Evolutionary conservation across 805 yeast genomes (phyloP).

Genomic region (Candida ponderosae): DNA sequence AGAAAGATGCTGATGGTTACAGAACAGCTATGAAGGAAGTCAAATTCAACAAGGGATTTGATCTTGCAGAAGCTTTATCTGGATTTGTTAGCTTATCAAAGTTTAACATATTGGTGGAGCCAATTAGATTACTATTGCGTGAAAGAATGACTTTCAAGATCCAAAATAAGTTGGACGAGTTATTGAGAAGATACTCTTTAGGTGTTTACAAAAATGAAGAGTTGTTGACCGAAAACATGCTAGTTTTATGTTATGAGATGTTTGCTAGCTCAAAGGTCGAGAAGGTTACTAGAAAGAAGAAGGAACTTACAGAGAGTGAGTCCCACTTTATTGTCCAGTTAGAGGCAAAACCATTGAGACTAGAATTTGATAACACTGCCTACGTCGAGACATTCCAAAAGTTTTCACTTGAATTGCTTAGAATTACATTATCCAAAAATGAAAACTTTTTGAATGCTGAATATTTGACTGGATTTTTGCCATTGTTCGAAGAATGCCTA

Average conservation of each 20-base stretch:
- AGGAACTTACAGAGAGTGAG: slow-evolving; percentile 32
- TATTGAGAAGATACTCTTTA: slow-evolving; percentile 65
- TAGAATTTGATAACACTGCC: slow-evolving; percentile 46
- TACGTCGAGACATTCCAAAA: slow-evolving; percentile 60
- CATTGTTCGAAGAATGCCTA: slow-evolving; percentile 55
- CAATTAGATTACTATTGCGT: slow-evolving; percentile 54
- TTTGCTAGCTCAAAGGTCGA: slow-evolving; percentile 42
- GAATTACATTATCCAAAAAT: slow-evolving; percentile 62
- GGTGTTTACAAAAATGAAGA: slow-evolving; percentile 73
- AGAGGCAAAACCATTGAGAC: slow-evolving; percentile 47
- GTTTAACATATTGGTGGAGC: slow-evolving; percentile 55
- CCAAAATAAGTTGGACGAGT: slow-evolving; percentile 70
- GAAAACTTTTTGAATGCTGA: slow-evolving; percentile 48
- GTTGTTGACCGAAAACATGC: slow-evolving; percentile 45
- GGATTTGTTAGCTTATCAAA: slow-evolving; percentile 48
- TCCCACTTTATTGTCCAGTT: slow-evolving; percentile 72
- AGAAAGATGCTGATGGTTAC: slow-evolving; percentile 92
- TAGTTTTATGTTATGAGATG: slow-evolving; percentile 69
- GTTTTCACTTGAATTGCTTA: slow-evolving; percentile 68
- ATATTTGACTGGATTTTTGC: slow-evolving; percentile 67
- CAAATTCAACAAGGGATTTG: slow-evolving; percentile 80
- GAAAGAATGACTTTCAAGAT: slow-evolving; percentile 61
- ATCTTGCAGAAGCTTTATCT: slow-evolving; percentile 75
- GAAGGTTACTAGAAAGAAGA: slow-evolving; percentile 10
- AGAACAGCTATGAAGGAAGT: slow-evolving; percentile 83